phyloP scores from a whole-genome alignment of 2,329 filamentous ascomycete species.

The Dendryphion nanum region DNA sequence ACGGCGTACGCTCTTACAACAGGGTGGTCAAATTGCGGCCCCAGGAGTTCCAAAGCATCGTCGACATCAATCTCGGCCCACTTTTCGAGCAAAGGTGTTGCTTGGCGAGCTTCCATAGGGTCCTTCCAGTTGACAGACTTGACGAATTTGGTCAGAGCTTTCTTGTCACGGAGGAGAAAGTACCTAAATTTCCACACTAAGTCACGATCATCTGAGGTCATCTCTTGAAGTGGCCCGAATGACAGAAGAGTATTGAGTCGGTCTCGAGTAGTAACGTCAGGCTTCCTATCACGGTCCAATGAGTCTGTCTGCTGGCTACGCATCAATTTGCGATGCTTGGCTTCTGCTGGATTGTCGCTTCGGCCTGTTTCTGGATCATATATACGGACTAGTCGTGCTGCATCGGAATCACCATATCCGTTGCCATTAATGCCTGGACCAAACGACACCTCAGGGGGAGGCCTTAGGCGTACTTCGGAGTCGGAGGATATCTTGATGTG shows the following conservation, averaged over 20 bases:
- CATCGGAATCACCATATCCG: constrained; percentile 50
- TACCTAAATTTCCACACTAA: constrained; percentile 97
- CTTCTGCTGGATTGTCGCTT: constrained; percentile 88
- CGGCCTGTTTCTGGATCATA: constrained; percentile 93
- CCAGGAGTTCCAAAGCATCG: constrained; percentile 89
- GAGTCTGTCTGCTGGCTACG: constrained; percentile 92
- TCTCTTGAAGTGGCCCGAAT: constrained; percentile 85
- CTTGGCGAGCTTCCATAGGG: constrained; percentile 79
- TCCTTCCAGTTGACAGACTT: constrained; percentile 97
- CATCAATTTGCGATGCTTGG: constrained; percentile 88
- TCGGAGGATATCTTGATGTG: constrained; percentile 62
- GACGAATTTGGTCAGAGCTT: constrained; percentile 88
- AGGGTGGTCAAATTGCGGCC: constrained; percentile 85
- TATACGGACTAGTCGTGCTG: constrained; percentile 71
- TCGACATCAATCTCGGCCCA: constrained; percentile 98
- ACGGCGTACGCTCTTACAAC: constrained; percentile 92
- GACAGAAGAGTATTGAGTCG: constrained; percentile 88
- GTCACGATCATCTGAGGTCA: constrained; percentile 90
- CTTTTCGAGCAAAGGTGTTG: constrained; percentile 82
- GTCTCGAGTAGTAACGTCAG: constrained; percentile 92
- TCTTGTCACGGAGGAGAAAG: constrained; percentile 86
- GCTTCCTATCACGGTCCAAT: constrained; percentile 90
- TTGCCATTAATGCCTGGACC: constrained; percentile 78
- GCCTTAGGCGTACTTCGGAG: constrained; percentile 70
- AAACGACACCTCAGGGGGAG: constrained; percentile 83